Conservation (phyloP, 2,329 filamentous ascomycete species). For the Saccharata proteae region DNA sequence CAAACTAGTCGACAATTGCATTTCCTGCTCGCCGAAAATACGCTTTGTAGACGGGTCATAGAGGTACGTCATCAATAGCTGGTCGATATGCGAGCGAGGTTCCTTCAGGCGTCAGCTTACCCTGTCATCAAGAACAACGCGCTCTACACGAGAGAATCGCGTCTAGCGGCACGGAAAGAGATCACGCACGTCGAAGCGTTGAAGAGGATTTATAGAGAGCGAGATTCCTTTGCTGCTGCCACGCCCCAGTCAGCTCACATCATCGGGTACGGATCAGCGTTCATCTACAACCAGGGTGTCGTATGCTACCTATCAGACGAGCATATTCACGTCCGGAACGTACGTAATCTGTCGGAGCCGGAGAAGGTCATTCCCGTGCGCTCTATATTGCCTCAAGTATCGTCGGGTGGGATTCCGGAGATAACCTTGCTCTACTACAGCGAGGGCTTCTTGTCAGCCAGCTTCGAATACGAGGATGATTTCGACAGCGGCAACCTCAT, state of each 20-base stretch:
- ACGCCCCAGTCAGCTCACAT: constrained; percentile 50
- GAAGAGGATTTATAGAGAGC: constrained; percentile 48
- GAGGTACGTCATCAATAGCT: constrained; percentile 35
- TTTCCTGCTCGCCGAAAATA: constrained; percentile 40
- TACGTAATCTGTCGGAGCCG: too few species aligned
- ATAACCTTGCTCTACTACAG: constrained; percentile 21
- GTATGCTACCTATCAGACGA: constrained; percentile 42
- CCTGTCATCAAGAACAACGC: constrained; percentile 26
- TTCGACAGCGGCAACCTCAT: constrained; percentile 2
- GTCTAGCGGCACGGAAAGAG: constrained; percentile 21
- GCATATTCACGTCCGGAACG: constrained; percentile 45
- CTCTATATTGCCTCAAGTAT: too few species aligned
- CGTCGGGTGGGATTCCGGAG: too few species aligned
- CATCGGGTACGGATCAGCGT: constrained; percentile 48
- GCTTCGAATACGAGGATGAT: constrained; percentile 9
- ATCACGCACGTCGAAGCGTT: constrained; percentile 42
- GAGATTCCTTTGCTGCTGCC: constrained; percentile 47
- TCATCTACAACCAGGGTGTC: constrained; percentile 50
- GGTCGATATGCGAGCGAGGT: too few species aligned
- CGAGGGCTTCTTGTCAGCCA: constrained; percentile 20
- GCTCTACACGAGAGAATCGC: constrained; percentile 33
- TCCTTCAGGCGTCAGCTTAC: too few species aligned
- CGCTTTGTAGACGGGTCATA: constrained; percentile 45
- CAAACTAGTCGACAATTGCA: constrained; percentile 40
- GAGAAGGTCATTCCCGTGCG: not conserved